Base-by-base conservation (phyloP, 2,329 filamentous ascomycete species). In the Phaeosphaeriaceae sp. region DNA sequence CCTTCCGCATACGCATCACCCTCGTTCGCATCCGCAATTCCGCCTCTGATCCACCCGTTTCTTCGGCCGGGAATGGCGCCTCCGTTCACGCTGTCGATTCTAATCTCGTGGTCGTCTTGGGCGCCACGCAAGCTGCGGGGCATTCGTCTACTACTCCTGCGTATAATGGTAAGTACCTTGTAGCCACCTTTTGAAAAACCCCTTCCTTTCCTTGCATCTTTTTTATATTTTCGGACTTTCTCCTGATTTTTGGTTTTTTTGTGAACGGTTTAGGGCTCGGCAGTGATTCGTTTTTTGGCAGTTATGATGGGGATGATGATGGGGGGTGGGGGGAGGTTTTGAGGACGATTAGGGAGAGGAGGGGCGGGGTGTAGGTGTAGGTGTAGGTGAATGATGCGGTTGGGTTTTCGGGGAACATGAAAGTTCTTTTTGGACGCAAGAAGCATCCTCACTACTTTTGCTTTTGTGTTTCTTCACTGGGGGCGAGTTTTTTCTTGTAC, bases 1-100 rank as follows among this genome's bases (percentile, higher is more conserved):
- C 64, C 13, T 74, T 68, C 51, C 64, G 67, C 23, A 70, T 74
- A 59, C 65, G 71, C 40, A 67, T 74, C 50, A 73, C 71, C 3
- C 56, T 74, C 20, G 60, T 73, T n/a, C 65, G 66, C 33, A 68
- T 71, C 18, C 61, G 61, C 30, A 61, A 58, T 39, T 59, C 65
- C 18, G 61, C 54, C 44, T 61, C 62, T 9, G 64, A 68, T 20
- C 57, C 62, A 12, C 60, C 65, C 7, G 58, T 65, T 20, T 43
- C 60, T 17, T 58, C 64, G 13, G 52, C 58, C 7, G 52, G 63
- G 13, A 66, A 65, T 39, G 69, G 66, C 8, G 42, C 62, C 5
- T 61, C 64, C 13, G 60, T 73, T 13, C 67, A 72, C 34, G 46
- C 63, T 16, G 64, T 72, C 7, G 69, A 73, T 33, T 72, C 68